A percentile compares a stretch with the other conserved stretches of the same genome.
phyloP scores from a whole-genome alignment of 208 protist genomes.

The Leishmania guyanensis region DNA sequence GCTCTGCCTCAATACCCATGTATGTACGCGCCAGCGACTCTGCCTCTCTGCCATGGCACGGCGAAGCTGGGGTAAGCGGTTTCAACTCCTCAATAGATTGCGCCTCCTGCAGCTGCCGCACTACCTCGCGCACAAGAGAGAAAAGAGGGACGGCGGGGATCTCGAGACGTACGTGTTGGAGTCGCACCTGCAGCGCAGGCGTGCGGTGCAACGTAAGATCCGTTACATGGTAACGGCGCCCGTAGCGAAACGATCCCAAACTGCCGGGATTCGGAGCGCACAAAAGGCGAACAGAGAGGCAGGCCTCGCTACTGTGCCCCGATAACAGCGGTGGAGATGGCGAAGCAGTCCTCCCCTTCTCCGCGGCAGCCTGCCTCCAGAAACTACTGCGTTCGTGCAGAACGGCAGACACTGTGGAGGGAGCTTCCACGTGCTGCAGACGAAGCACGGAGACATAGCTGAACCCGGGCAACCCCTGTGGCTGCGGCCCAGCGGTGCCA shows the following conservation, averaged over 20 bases:
- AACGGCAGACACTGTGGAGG: background rate
- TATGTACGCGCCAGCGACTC: constrained; percentile 14
- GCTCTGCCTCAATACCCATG: constrained; percentile 18
- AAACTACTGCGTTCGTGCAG: background rate
- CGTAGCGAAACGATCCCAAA: constrained; percentile 12
- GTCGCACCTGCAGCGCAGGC: constrained; percentile 4
- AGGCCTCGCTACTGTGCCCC: background rate
- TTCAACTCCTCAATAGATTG: background rate
- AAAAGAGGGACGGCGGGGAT: constrained; percentile 16
- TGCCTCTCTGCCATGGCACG: background rate
- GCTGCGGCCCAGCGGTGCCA: background rate
- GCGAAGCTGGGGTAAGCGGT: background rate
- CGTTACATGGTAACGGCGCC: constrained; percentile 16
- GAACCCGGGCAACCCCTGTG: background rate
- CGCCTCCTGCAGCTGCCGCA: constrained; percentile 15
- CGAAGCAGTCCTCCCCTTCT: no score
- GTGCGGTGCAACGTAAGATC: constrained; percentile 21
- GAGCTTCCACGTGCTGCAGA: background rate
- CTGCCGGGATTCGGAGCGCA: background rate
- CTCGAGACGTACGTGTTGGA: constrained; percentile 11
- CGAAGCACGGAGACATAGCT: constrained; percentile 6
- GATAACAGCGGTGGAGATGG: background rate
- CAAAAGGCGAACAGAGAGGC: constrained; percentile 9
- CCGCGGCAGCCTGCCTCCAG: background rate
- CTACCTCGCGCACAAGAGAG: constrained; percentile 12